Percentiles rank a stretch among this genome's conserved stretches.
Conservation (phyloP, 1,284 basidiomycete genomes). For the Crocinoboletus sp. region DNA sequence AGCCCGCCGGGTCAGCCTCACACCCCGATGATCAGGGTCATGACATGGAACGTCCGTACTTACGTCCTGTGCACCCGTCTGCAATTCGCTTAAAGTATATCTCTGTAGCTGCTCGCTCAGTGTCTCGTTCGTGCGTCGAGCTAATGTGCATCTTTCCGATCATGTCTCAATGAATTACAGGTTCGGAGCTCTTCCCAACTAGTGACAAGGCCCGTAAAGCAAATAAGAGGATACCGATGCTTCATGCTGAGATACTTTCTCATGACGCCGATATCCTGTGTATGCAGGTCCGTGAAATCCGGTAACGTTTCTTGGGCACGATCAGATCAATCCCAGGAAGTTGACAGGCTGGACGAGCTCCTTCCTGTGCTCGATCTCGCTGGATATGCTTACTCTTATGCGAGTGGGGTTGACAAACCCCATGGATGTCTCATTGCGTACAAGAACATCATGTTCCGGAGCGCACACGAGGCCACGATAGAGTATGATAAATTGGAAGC, state of each 20-base stretch:
- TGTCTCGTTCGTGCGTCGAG: constrained; percentile 66
- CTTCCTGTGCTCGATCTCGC: constrained; percentile 55
- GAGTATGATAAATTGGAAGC: constrained; percentile 66
- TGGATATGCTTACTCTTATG: constrained; percentile 59
- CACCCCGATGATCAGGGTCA: constrained; percentile 42
- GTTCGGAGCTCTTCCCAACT: constrained; percentile 80
- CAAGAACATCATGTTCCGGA: constrained; percentile 47
- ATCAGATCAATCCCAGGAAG: constrained; percentile 51
- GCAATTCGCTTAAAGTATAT: constrained; percentile 11
- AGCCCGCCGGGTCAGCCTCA: constrained; percentile 1
- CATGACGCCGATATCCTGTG: constrained; percentile 76
- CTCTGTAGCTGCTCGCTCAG: constrained; percentile 65
- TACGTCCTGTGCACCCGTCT: constrained; percentile 5
- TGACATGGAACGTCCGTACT: constrained; percentile 76
- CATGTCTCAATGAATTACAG: constrained; percentile 36
- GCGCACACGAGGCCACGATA: constrained; percentile 44
- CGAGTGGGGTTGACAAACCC: constrained; percentile 64
- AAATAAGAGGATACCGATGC: constrained; percentile 66
- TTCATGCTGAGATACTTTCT: constrained; percentile 65
- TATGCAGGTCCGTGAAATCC: constrained; percentile 57
- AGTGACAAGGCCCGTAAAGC: constrained; percentile 75
- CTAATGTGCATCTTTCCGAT: background rate
- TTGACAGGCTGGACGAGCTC: constrained; percentile 65
- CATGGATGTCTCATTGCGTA: constrained; percentile 85
- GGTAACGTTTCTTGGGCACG: background rate